These are phyloP conservation scores for Imleria badia DNA, from an alignment of 768 basidiomycete genomes.

Conservation along the genomic window DNA sequence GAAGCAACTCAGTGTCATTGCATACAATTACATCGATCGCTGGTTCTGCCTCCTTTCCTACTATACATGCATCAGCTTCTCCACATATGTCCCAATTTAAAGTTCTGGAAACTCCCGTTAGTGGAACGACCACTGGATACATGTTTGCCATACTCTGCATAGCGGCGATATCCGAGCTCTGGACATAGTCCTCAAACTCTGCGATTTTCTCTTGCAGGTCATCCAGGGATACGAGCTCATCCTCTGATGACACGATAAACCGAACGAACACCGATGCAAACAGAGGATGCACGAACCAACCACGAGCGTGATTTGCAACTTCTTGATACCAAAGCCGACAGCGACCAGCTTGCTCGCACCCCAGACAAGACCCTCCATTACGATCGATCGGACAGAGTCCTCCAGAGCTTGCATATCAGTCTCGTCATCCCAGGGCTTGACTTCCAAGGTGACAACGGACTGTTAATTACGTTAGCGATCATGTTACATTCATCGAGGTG, in stretches of 20 bases:
- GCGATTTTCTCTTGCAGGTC: slow-evolving; percentile 90
- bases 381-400: slow-evolving; percentile 77
- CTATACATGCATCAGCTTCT: slow-evolving; percentile 8
- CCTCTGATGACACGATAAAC: slow-evolving; percentile 56
- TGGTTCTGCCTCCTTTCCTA: slow-evolving; percentile 2
- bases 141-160: slow-evolving; percentile 72
- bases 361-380: slow-evolving; percentile 93
- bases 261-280: background rate
- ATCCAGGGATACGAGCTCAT: slow-evolving; percentile 89
- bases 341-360: slow-evolving; percentile 91
- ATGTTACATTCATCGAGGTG: background rate
- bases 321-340: slow-evolving; percentile 91
- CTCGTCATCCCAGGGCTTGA: slow-evolving; percentile 99
- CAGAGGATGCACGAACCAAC: slow-evolving; percentile 41
- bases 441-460: slow-evolving; percentile 97
- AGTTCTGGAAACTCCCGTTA: slow-evolving; percentile 22
- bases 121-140: background rate
- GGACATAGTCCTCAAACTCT: slow-evolving; percentile 85
- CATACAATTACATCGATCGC: slow-evolving; percentile 9
- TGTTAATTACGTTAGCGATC: slow-evolving; percentile 34
- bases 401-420: slow-evolving; percentile 94
- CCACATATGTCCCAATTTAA: slow-evolving; percentile 3
- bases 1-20: background rate
- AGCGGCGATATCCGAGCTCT: slow-evolving; percentile 88
- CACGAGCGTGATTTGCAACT: slow-evolving; percentile 75